Evolutionary conservation across 208 protist genomes (phyloP).

Genomic region (Naegleria lovaniensis): DNA sequence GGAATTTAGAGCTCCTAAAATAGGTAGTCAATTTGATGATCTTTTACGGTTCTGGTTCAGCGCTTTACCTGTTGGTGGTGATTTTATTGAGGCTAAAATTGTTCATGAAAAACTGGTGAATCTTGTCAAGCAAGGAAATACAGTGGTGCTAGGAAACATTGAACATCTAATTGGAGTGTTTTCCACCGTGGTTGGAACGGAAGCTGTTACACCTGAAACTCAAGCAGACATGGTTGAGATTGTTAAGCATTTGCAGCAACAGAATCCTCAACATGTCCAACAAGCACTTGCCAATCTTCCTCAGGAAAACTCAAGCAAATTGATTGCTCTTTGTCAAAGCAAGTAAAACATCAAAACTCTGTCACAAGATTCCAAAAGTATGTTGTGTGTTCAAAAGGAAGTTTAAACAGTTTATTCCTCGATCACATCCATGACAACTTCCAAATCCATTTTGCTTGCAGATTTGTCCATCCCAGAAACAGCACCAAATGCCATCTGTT

Average conservation of each 20-base stretch:
- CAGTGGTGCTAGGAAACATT: not conserved
- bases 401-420: not conserved
- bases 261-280: not conserved
- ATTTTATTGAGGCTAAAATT: slow-evolving; percentile 15
- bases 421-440: not conserved
- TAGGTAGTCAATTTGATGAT: not conserved
- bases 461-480: not conserved
- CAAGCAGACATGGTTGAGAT: not conserved
- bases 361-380: too few relatives aligned
- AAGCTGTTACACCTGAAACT: not conserved
- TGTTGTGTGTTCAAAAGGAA: too few relatives aligned
- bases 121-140: not conserved
- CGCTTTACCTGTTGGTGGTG: not conserved
- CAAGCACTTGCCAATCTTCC: not conserved
- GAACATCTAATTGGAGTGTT: not conserved
- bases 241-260: not conserved
- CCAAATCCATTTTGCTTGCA: not conserved
- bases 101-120: not conserved
- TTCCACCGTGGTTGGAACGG: not conserved
- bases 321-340: not conserved
- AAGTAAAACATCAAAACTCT: too few relatives aligned
- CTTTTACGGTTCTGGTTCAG: not conserved
- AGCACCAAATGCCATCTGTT: slow-evolving; percentile 17
- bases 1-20: not conserved
- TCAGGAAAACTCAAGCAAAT: not conserved